phyloP scores from a whole-genome alignment of 2,329 filamentous ascomycete species.

The Colletotrichum sp. region DNA sequence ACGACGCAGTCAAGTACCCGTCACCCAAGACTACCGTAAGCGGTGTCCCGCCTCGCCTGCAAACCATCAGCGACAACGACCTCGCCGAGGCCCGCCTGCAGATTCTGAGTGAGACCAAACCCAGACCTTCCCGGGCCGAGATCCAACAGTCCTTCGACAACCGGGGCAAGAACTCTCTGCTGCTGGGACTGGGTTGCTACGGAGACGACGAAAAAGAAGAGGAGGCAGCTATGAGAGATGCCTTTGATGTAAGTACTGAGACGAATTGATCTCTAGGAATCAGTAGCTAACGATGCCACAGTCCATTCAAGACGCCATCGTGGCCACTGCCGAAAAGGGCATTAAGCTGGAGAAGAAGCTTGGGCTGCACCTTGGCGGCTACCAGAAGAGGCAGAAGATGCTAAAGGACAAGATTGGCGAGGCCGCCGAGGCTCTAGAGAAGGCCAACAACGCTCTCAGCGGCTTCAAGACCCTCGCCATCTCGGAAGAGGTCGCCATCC shows the following conservation, averaged over 20 bases:
- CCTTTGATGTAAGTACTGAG: slow-evolving; percentile 70
- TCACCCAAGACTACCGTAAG: slow-evolving; percentile 70
- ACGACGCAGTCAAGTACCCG: slow-evolving; percentile 79
- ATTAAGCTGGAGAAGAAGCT: slow-evolving; percentile 95
- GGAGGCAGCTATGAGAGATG: slow-evolving; percentile 64
- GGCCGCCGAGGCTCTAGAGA: slow-evolving; percentile 74
- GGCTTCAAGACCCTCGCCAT: slow-evolving; percentile 77
- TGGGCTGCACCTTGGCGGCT: slow-evolving; percentile 84
- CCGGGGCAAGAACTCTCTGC: slow-evolving; percentile 57
- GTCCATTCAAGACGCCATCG: slow-evolving; percentile 75
- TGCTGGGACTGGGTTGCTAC: slow-evolving; percentile 84
- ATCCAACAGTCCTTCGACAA: slow-evolving; percentile 60
- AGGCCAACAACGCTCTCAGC: slow-evolving; percentile 73
- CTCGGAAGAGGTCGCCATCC: slow-evolving; percentile 79
- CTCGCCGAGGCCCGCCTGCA: slow-evolving; percentile 78
- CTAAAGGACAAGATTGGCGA: slow-evolving; percentile 80
- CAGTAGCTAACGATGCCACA: slow-evolving; percentile 32
- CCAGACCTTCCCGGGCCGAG: slow-evolving; percentile 49
- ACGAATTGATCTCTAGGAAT: not conserved
- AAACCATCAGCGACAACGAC: slow-evolving; percentile 70
- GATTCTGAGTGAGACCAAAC: slow-evolving; percentile 72
- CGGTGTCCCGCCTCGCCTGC: slow-evolving; percentile 63
- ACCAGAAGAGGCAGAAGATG: slow-evolving; percentile 82
- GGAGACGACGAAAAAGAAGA: slow-evolving; percentile 75
- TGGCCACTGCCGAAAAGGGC: slow-evolving; percentile 75